Base-by-base conservation (phyloP, 768 basidiomycete genomes). In the Lentinula lateritia region DNA sequence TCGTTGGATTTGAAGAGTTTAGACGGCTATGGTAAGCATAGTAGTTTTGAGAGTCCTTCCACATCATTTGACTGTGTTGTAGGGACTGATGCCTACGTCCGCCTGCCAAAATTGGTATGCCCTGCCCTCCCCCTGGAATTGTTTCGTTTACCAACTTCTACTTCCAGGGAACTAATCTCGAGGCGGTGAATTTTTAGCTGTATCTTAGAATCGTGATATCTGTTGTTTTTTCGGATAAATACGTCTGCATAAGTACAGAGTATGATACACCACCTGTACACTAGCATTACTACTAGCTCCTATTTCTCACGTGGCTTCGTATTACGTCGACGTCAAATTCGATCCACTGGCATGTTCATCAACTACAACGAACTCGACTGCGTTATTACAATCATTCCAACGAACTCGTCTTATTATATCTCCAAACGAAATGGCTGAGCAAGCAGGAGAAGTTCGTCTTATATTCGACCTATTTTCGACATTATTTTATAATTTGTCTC, bases 21-120 rank as follows among this genome's bases (percentile, higher is more conserved):
- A 69, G 89, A 94, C 67, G 91, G 90, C 61, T 92, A 89, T 85
- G 92, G 92, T 90, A 70, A 66, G 85, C 74, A 10, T 5, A 23
- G n/a, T 23, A 50, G 35, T 59, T 28, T 20, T 15, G 16, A n/a
- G 56, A 32, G 50, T 35, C 38, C 28, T 60, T 32, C 23, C 23
- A 34, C 36, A 6, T 39, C 35, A 15, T 32, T 43, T 38, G 42
- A 54, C 59, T 41, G 58, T 65, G 18, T 9, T 34, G 12, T 62
- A 92, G 91, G 92, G 45, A 92, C 90, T 1, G 92, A 94, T 70
- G 90, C 88, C 18, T 94, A 90, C 72, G 66, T 94, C 58, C 82
- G 89, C 38, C 77, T 94, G 48, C 92, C 92, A 5, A 93, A 87
- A 72, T 77, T 94, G 70, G 91, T 92, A 64, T 73, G 84, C 73